Evolutionary conservation across 495 filamentous ascomycete species (phyloP), one percentile per base, ranked within the genome.

Genomic region (Articulospora tetracladia): DNA sequence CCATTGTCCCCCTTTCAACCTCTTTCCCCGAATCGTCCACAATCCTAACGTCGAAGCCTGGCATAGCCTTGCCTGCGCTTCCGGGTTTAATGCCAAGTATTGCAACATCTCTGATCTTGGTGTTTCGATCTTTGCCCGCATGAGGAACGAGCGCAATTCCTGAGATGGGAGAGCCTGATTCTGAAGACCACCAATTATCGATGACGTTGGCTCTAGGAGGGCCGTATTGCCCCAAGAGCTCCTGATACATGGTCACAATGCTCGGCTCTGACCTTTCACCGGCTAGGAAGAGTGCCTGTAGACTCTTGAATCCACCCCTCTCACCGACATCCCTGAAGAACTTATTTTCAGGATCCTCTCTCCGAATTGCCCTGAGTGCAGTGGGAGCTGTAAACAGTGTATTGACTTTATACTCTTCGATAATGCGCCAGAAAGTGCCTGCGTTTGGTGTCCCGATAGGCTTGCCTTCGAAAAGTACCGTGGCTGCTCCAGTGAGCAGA

Each of bases 131-230:
- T 51, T 70, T 73, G 0, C 75, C 84, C 1, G 76, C 73, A 47
- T 76, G 73, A 3, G 85, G 81, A 3, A 81, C 75, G 32, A 96
- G 74, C 7, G 90, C 85, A 25, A 96, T 75, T 0, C 90, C 92
- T 0, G 92, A 86, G 60, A 97, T 97, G 6, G 93, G 93, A 3
- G 88, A 91, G 8, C 93, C 93, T 0, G 89, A 91, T 72, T 97
- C 93, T 1, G 90, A 93, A 2, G 90, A 93, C 93, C 93, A 97
- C 93, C 93, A 97, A 68, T 97, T 96, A 70, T 97, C 93, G 53
- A 96, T 79, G 17, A 97, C 89, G 26, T 81, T 74, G 0, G 91
- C 85, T 27, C 80, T 79, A 0, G 73, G 74, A 0, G 84, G 83
- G 36, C 82, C 86, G 63, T 91, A 84, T 54, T 80, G 75, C 12